Evolutionary conservation across 805 yeast genomes (phyloP).

Genomic region (Cyberlindnera euphorbiiphila): DNA sequence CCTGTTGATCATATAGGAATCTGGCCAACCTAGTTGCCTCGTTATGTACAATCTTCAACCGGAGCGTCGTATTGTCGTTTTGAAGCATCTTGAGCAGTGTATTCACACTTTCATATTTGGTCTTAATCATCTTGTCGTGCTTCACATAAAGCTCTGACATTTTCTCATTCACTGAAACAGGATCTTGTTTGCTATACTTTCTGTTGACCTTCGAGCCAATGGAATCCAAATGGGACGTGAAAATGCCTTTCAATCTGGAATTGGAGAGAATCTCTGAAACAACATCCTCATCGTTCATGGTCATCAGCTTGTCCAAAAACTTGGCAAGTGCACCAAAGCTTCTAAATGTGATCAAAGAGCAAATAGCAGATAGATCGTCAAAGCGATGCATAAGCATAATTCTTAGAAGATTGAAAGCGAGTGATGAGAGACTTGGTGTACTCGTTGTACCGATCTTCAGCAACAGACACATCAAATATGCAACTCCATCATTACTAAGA

Average conservation of each 20-base stretch:
- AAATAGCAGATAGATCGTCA: constrained; percentile 27
- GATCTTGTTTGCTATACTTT: constrained; percentile 18
- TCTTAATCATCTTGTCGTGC: constrained; percentile 21
- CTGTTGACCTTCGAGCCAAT: constrained; percentile 24
- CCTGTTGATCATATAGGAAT: constrained; percentile 61
- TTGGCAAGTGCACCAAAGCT: constrained; percentile 18
- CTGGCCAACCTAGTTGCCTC: constrained; percentile 51
- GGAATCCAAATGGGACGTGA: constrained; percentile 24
- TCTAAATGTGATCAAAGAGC: constrained; percentile 27
- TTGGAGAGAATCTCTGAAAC: constrained; percentile 17
- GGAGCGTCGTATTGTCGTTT: constrained; percentile 20
- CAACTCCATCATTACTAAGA: constrained; percentile 32
- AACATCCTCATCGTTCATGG: constrained; percentile 30
- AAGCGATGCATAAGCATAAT: constrained; percentile 32
- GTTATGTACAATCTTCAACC: constrained; percentile 27
- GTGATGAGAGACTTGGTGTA: constrained; percentile 13
- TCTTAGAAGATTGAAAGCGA: constrained; percentile 31
- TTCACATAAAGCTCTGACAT: constrained; percentile 12
- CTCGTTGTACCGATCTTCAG: constrained; percentile 18
- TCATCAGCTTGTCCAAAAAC: constrained; percentile 25
- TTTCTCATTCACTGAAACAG: constrained; percentile 15
- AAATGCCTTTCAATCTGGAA: constrained; percentile 14
- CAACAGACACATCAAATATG: constrained; percentile 32
- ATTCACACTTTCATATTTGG: constrained; percentile 26
- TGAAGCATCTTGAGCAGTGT: constrained; percentile 13